Evolutionary conservation across 192 early-diverging fungal genomes (phyloP).

Genomic region (Dimargaris verticillata): DNA sequence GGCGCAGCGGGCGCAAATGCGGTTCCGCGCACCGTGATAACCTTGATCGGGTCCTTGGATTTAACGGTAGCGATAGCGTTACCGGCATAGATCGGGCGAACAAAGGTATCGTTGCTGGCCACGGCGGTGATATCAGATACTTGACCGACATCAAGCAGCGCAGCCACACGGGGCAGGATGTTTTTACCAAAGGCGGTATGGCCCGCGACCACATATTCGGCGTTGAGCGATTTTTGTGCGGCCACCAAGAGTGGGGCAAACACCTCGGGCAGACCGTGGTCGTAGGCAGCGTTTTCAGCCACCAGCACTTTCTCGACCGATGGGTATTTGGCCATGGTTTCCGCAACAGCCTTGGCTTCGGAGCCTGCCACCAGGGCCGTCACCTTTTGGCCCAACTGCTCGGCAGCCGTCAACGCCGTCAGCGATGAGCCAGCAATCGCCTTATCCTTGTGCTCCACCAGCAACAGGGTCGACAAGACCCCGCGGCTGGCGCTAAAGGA

Average conservation of each 20-base stretch:
- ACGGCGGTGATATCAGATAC: slow-evolving; percentile 79
- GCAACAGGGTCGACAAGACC: slow-evolving; percentile 59
- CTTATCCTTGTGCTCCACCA: slow-evolving; percentile 79
- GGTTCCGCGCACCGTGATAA: slow-evolving; percentile 79
- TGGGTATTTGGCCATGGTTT: slow-evolving; percentile 37
- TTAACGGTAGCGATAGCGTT: slow-evolving; percentile 95
- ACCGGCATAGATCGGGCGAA: slow-evolving; percentile 93
- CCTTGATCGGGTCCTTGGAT: slow-evolving; percentile 69
- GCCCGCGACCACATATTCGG: slow-evolving; percentile 74
- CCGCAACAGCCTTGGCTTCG: slow-evolving; percentile 44
- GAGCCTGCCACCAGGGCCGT: slow-evolving; percentile 80
- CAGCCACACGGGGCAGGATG: slow-evolving; percentile 81
- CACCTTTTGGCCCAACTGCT: slow-evolving; percentile 58
- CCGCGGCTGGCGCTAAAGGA: slow-evolving; percentile 22
- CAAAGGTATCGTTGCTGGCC: slow-evolving; percentile 71
- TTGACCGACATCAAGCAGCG: slow-evolving; percentile 75
- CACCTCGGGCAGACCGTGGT: slow-evolving; percentile 65
- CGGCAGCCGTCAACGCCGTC: slow-evolving; percentile 77
- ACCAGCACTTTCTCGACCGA: slow-evolving; percentile 72
- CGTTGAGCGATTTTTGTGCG: slow-evolving; percentile 45
- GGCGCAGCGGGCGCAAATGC: slow-evolving; percentile 63
- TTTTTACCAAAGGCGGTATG: slow-evolving; percentile 90
- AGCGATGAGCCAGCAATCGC: slow-evolving; percentile 52
- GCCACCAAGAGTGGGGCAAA: slow-evolving; percentile 58
- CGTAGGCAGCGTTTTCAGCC: slow-evolving; percentile 62